Evolutionary conservation across 371 early-diverging fungal species (phyloP).

Genomic region (Capniomyces stellatus): DNA sequence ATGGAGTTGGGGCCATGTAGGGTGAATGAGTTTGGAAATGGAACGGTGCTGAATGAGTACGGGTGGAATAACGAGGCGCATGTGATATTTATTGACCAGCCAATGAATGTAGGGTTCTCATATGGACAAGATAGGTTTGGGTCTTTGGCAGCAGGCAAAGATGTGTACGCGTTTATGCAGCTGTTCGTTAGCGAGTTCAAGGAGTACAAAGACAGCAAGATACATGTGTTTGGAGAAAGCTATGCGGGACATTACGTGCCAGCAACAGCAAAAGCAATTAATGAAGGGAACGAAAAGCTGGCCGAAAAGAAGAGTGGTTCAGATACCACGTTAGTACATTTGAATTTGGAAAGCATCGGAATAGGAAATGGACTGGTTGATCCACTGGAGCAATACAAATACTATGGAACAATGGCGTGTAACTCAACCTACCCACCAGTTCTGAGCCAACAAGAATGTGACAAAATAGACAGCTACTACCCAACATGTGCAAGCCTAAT

Average conservation of each 20-base stretch:
- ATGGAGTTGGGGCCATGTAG: constrained; percentile 61
- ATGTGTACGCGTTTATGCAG: constrained; percentile 37
- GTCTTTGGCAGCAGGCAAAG: constrained; percentile 29
- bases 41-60: constrained; percentile 30
- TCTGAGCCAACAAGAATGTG: constrained; percentile 39
- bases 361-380: constrained; percentile 89
- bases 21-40: constrained; percentile 38
- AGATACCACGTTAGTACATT: constrained; percentile 28
- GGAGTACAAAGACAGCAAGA: constrained; percentile 30
- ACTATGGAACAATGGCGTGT: constrained; percentile 74
- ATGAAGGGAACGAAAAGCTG: constrained; percentile 38
- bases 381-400: constrained; percentile 73
- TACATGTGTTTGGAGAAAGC: constrained; percentile 43
- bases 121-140: constrained; percentile 34
- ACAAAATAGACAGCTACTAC: constrained; percentile 47
- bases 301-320: constrained; percentile 21
- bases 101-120: constrained; percentile 56
- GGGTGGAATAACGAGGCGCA: constrained; percentile 60
- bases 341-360: constrained; percentile 57
- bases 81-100: constrained; percentile 63
- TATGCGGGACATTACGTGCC: constrained; percentile 71
- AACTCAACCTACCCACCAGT: constrained; percentile 60
- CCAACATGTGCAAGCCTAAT: constrained; percentile 60
- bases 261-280: constrained; percentile 49
- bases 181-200: constrained; percentile 50